Evolutionary conservation across 2,329 filamentous ascomycete species (phyloP).

Genomic region (Diaporthe helianthi): DNA sequence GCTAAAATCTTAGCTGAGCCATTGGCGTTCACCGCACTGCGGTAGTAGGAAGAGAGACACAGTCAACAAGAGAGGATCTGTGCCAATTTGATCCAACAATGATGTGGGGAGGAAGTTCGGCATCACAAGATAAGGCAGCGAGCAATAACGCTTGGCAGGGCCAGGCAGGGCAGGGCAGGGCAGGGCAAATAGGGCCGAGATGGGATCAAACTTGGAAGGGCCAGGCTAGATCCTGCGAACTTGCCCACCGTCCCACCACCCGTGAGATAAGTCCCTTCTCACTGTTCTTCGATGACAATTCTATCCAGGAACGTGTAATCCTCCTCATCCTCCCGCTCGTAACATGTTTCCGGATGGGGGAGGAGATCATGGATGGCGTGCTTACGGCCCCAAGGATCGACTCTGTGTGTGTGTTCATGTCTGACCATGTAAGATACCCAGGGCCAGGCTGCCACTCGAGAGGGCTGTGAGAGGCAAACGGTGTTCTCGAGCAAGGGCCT

Average conservation of each 20-base stretch:
- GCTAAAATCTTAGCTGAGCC: conserved; percentile 23
- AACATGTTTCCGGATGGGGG: neutral
- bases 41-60: neutral
- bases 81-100: neutral
- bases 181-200: neutral
- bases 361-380: conserved; percentile 12
- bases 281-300: neutral
- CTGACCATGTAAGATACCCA: neutral
- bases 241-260: neutral
- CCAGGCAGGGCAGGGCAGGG: too few species aligned
- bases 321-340: neutral
- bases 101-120: neutral
- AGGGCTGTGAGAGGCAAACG: conserved; percentile 25
- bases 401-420: neutral
- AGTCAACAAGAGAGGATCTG: neutral
- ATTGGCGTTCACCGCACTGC: conserved; percentile 9
- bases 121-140: neutral
- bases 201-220: neutral
- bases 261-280: neutral
- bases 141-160: neutral
- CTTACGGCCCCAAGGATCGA: conserved; percentile 29
- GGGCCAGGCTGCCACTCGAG: conserved; percentile 2
- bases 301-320: conserved; percentile 1
- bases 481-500: conserved; percentile 12
- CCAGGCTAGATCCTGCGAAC: conserved; percentile 14